These are phyloP conservation scores for Saccharum hybrid DNA, from an alignment of 202 grass and related monocot species.

Conservation along the genomic window DNA sequence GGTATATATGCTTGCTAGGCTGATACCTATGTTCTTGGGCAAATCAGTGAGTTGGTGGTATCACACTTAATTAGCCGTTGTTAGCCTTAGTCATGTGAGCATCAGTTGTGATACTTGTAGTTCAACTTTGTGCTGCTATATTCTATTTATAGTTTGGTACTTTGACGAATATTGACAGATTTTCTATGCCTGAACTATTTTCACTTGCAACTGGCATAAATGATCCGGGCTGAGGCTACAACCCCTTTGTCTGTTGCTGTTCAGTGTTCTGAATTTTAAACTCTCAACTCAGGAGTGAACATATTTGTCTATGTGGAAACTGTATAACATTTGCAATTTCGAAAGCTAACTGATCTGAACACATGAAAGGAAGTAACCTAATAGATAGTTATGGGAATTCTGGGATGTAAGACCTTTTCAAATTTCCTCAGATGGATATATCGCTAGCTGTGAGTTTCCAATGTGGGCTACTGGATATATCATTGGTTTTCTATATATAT, in stretches of 20 bases:
- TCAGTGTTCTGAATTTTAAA: slow-evolving; percentile 23
- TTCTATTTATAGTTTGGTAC: background rate
- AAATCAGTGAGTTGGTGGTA: background rate
- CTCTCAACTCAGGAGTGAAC: background rate
- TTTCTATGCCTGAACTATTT: background rate
- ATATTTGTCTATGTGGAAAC: background rate
- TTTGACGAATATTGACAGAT: background rate
- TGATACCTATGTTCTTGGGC: background rate
- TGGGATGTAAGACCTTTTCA: background rate
- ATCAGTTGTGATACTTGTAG: background rate
- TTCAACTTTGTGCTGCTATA: background rate
- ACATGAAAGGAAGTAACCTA: background rate
- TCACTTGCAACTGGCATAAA: slow-evolving; percentile 13
- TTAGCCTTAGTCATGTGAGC: background rate
- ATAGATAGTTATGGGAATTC: background rate
- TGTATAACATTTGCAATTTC: background rate
- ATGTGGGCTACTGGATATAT: background rate
- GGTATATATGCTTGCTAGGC: background rate
- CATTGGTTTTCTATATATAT: no score
- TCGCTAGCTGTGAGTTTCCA: background rate
- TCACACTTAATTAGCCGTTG: no score
- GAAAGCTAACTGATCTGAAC: slow-evolving; percentile 16
- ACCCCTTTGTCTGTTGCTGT: background rate
- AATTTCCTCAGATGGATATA: background rate
- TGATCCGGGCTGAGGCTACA: background rate